Evolutionary conservation across 345 rosid genomes (phyloP), one percentile per base, ranked within the genome.

Genomic region (Sisymbrium altissimum): DNA sequence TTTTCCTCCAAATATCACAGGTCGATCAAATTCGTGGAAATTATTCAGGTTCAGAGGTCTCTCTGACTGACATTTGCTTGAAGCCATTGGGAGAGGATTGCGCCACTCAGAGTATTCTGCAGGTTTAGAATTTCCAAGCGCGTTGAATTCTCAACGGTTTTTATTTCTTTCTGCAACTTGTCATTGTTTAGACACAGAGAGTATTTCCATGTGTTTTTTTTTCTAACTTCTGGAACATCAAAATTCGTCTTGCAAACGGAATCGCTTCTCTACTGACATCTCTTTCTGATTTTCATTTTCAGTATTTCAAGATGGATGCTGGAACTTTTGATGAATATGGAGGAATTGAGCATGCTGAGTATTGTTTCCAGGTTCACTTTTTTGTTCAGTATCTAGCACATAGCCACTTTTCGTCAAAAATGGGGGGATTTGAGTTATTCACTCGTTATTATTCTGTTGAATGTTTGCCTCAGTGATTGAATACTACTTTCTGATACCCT

Each of bases 71-170:
- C 73, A 94, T 95, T 76, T 95, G 99, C 84, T 74, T 89, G 87
- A 95, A 92, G 82, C 99, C 99, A 36, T 79, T 95, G 59, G 97
- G 89, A 60, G 76, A 86, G 68, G 97, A 88, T 85, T 95, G 99
- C 81, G 97, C 97, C 54, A 87, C 93, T 70, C 99, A 95, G 81
- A 95, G 92, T 83, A 78, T 95, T 73, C 80, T 95, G 72, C 97
- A 95, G 99, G 99, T 94, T 74, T 58, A 38, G 18, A 73, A 48
- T 25, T 40, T 50, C 53, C 60, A 64, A 64, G 59, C 70, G 55
- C 15, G 25, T 67, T 10, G 29, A 53, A 5, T 62, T 33, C 17
- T 74, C 60, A 36, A 25, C 15, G 45, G 19, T 45, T 65, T 64
- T 46, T 7, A 55, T 56, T 57, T 36, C n/a, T 13, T 73, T 52